phyloP scores from a whole-genome alignment of 768 basidiomycete species.

The Russula ochroleuca region DNA sequence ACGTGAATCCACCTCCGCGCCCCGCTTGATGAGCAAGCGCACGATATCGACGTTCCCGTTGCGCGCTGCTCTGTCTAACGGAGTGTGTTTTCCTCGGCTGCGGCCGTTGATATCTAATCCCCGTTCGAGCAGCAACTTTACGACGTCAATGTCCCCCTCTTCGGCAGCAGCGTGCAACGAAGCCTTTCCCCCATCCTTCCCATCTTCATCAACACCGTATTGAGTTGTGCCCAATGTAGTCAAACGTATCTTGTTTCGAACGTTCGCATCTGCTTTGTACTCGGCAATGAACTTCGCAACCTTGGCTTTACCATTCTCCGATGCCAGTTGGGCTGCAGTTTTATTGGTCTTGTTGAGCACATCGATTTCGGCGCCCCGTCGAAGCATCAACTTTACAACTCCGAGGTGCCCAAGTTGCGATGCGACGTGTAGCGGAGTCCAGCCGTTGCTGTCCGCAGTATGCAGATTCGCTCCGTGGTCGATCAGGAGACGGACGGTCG shows the following conservation, averaged over 20 bases:
- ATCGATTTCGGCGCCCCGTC: background rate
- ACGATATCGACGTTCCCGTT: background rate
- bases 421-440: conserved; percentile 8
- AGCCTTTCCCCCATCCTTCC: background rate
- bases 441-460: background rate
- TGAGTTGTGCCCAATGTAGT: background rate
- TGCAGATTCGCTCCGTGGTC: conserved; percentile 9
- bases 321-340: conserved; percentile 2
- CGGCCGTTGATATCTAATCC: background rate
- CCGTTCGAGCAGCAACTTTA: background rate
- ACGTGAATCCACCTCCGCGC: conserved; percentile 3
- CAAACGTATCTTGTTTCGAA: too few species aligned
- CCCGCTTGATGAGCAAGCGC: background rate
- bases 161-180: background rate
- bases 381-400: background rate
- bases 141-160: background rate
- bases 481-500: background rate
- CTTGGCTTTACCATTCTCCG: background rate
- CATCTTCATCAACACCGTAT: background rate
- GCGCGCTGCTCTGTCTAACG: background rate
- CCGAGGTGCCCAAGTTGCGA: background rate
- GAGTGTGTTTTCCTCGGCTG: background rate
- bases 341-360: background rate
- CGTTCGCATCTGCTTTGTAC: background rate
- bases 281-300: background rate